Percentiles rank a stretch among this genome's conserved stretches.
These are phyloP conservation scores for Neurospora sp. DNA, from an alignment of 495 filamentous ascomycete species.

Conservation along the genomic window DNA sequence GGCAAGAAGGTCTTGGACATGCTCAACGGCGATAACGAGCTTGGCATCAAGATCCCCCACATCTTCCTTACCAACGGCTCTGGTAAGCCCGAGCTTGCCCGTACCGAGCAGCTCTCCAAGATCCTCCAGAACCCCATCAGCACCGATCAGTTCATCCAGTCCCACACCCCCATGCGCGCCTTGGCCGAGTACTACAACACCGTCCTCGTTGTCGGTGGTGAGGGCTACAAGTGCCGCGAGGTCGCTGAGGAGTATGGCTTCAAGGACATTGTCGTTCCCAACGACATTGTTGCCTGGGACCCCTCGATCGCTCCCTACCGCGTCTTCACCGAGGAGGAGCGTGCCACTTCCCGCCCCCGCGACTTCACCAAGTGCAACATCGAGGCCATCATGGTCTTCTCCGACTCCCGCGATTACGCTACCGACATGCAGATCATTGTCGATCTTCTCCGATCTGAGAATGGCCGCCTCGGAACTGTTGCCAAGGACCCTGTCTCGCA, in stretches of 20 bases:
- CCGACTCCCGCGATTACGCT: slow-evolving; percentile 73
- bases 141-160: slow-evolving; percentile 59
- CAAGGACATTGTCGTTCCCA: slow-evolving; percentile 54
- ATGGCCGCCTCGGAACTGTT: slow-evolving; percentile 56
- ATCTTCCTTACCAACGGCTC: slow-evolving; percentile 62
- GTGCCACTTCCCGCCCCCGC: slow-evolving; percentile 46
- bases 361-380: slow-evolving; percentile 63
- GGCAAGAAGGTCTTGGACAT: slow-evolving; percentile 49
- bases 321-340: slow-evolving; percentile 49
- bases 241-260: slow-evolving; percentile 58
- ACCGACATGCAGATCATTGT: slow-evolving; percentile 81
- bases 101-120: slow-evolving; percentile 46
- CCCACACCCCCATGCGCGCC: slow-evolving; percentile 59
- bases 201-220: slow-evolving; percentile 56
- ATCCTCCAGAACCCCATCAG: slow-evolving; percentile 48
- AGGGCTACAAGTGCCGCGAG: slow-evolving; percentile 55
- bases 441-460: slow-evolving; percentile 65
- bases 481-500: slow-evolving; percentile 54
- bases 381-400: slow-evolving; percentile 74
- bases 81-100: slow-evolving; percentile 50
- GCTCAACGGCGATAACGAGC: slow-evolving; percentile 57
- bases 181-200: slow-evolving; percentile 55
- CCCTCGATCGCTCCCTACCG: slow-evolving; percentile 52
- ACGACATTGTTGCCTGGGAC: slow-evolving; percentile 57
- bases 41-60: slow-evolving; percentile 61